A percentile compares a stretch with the other conserved stretches of the same genome.
Evolutionary conservation across 352 stramenopile species (phyloP).

Genomic region (Pythium volutum): DNA sequence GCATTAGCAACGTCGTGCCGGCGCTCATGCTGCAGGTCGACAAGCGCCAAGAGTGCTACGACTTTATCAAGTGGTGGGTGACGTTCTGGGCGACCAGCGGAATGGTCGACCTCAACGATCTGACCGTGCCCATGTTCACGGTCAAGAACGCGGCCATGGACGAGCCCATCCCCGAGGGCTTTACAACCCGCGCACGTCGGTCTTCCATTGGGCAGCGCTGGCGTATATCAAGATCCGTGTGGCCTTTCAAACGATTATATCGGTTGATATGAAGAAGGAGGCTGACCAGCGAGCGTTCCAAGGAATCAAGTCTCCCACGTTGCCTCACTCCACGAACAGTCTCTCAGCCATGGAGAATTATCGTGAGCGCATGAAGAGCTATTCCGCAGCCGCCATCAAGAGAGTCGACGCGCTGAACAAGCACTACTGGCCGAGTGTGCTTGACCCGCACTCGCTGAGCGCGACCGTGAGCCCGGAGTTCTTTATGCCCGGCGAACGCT

Average conservation of each 20-base stretch:
- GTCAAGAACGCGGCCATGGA: conserved; percentile 15
- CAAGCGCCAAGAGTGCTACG: conserved; percentile 20
- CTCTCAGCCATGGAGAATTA: not conserved
- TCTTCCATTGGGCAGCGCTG: conserved; percentile 6
- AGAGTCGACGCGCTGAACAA: not conserved
- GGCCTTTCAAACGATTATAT: not conserved
- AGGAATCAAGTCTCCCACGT: not conserved
- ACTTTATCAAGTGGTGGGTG: conserved; percentile 26
- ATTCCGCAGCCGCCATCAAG: not conserved
- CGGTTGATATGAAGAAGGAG: not conserved
- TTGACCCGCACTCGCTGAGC: conserved; percentile 6
- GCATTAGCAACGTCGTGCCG: conserved; percentile 8
- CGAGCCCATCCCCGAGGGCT: not conserved
- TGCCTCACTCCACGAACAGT: not conserved
- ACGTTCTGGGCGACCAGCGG: not conserved
- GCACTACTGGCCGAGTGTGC: conserved; percentile 8
- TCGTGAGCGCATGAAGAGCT: not conserved
- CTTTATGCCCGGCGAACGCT: conserved; percentile 4
- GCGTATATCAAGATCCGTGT: conserved; percentile 15
- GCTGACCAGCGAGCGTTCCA: not conserved
- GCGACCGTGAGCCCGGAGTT: not conserved
- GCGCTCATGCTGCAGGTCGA: conserved; percentile 13
- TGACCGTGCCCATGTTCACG: conserved; percentile 1
- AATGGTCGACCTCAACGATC: not conserved
- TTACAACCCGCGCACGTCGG: not conserved